Conservation (phyloP, 768 basidiomycete genomes). For the Tulasnella sp. region DNA sequence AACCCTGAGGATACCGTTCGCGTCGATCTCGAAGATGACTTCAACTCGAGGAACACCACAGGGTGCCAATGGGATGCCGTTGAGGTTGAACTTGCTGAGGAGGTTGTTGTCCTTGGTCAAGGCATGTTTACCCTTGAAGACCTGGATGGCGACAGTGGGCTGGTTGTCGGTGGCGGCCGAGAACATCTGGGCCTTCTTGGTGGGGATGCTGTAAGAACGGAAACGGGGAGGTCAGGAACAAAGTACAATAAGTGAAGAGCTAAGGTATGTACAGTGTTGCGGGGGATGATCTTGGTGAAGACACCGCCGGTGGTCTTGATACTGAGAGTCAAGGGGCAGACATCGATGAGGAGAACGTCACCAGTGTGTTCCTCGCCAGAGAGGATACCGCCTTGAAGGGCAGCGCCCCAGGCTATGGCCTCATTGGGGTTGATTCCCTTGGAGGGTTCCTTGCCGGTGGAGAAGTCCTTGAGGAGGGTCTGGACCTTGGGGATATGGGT, state of each 20-base stretch:
- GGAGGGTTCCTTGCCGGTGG: constrained; percentile 98
- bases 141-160: constrained; percentile 95
- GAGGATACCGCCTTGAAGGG: constrained; percentile 95
- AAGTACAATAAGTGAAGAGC: not conserved
- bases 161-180: constrained; percentile 99
- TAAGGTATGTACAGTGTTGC: constrained; percentile 58
- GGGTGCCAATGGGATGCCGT: constrained; percentile 91
- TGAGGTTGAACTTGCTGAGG: constrained; percentile 96
- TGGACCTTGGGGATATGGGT: constrained; percentile 97
- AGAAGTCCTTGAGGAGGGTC: constrained; percentile 97
- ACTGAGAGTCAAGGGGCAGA: constrained; percentile 80
- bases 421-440: constrained; percentile 99
- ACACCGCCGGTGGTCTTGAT: constrained; percentile 99
- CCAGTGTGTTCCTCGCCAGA: constrained; percentile 98
- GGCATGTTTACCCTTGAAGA: constrained; percentile 96
- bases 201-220: constrained; percentile 52
- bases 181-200: constrained; percentile 98
- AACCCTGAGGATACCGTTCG: constrained; percentile 93
- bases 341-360: constrained; percentile 91
- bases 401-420: constrained; percentile 97
- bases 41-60: constrained; percentile 97
- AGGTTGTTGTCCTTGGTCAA: constrained; percentile 91
- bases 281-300: constrained; percentile 97
- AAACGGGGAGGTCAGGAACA: not conserved
- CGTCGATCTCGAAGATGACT: constrained; percentile 97